These are phyloP conservation scores for Citeromyces hawaiiensis DNA, from an alignment of 1,139 yeast genomes.

Conservation along the genomic window DNA sequence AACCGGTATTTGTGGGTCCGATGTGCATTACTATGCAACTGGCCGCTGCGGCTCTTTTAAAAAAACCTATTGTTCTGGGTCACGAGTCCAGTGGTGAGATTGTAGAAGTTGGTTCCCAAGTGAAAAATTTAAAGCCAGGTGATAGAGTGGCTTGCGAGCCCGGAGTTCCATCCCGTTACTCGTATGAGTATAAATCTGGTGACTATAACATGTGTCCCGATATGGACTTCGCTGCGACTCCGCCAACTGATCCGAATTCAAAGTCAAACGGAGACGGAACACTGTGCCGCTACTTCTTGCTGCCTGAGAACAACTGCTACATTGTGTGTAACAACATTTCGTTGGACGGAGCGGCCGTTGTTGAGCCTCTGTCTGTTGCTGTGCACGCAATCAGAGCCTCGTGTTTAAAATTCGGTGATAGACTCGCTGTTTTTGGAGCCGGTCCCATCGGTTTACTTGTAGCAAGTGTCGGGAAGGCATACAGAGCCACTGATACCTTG, in stretches of 20 bases:
- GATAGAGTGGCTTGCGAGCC: slow-evolving; percentile 80
- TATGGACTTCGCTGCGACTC: slow-evolving; percentile 84
- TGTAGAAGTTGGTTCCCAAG: slow-evolving; percentile 49
- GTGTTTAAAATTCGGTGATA: slow-evolving; percentile 54
- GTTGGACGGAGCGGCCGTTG: slow-evolving; percentile 78
- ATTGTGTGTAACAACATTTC: slow-evolving; percentile 67
- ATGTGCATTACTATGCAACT: slow-evolving; percentile 70
- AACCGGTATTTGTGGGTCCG: slow-evolving; percentile 87
- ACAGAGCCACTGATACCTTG: slow-evolving; percentile 64
- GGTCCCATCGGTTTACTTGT: slow-evolving; percentile 85
- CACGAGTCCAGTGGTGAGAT: slow-evolving; percentile 70
- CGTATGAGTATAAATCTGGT: slow-evolving; percentile 65
- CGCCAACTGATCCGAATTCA: slow-evolving; percentile 26
- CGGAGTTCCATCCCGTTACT: slow-evolving; percentile 63
- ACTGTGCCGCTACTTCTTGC: slow-evolving; percentile 54
- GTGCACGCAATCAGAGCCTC: slow-evolving; percentile 72
- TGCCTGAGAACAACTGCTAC: slow-evolving; percentile 78
- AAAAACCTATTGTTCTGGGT: slow-evolving; percentile 56
- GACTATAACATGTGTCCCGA: slow-evolving; percentile 69
- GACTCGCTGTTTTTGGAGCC: slow-evolving; percentile 75
- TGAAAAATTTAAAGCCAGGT: slow-evolving; percentile 50
- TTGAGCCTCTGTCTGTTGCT: slow-evolving; percentile 81
- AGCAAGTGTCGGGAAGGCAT: slow-evolving; percentile 69
- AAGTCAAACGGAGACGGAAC: slow-evolving; percentile 43
- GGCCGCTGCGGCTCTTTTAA: slow-evolving; percentile 69